Conservation (phyloP, 225 moss, liverwort and hornwort genomes). For the Neckera pumila region DNA sequence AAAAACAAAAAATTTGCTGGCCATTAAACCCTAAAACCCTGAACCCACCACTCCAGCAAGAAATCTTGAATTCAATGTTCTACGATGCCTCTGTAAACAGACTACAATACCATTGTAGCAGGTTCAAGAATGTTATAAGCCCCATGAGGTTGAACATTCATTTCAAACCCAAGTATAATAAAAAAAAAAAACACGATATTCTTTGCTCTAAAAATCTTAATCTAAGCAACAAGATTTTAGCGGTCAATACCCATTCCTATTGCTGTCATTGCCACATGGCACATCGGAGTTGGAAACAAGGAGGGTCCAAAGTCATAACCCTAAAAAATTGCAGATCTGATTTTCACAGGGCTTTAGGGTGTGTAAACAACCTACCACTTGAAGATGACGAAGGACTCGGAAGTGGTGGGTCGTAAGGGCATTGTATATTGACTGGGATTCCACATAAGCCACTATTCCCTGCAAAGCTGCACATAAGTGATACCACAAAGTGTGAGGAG, state of each 20-base stretch:
- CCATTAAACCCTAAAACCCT: neutral
- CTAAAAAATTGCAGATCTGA: neutral
- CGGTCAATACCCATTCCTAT: neutral
- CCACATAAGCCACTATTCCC: conserved; percentile 15
- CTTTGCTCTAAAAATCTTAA: neutral
- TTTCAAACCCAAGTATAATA: neutral
- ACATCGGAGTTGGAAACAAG: neutral
- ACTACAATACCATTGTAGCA: neutral
- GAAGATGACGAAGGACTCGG: neutral
- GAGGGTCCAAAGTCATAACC: neutral
- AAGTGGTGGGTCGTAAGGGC: conserved; percentile 4
- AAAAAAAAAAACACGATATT: neutral
- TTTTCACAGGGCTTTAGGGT: neutral
- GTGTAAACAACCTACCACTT: neutral
- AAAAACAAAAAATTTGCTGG: neutral
- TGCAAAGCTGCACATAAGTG: conserved; percentile 1
- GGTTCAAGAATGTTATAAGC: neutral
- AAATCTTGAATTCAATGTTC: neutral
- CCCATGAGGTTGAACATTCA: neutral
- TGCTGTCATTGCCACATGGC: neutral
- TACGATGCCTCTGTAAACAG: neutral
- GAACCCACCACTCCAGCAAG: neutral
- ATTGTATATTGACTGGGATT: neutral
- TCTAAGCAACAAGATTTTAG: neutral
- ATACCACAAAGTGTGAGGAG: neutral